Evolutionary conservation across 192 early-diverging fungal genomes (phyloP).

Genomic region (Coemansia sp.): DNA sequence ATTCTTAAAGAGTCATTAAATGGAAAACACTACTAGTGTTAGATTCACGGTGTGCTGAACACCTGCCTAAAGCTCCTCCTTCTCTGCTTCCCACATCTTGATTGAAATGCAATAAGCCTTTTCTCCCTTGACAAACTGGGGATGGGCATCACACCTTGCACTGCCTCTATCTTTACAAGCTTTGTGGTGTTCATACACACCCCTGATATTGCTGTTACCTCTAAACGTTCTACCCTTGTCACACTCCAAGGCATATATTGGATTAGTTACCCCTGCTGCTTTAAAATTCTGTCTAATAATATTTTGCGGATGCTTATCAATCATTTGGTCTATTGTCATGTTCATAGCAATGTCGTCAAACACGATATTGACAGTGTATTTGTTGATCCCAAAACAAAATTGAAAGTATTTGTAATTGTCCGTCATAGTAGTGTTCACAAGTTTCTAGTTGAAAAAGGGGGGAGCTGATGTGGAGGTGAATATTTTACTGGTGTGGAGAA

Average conservation of each 20-base stretch:
- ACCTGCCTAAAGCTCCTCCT: neutral
- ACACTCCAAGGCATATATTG: neutral
- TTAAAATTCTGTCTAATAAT: too few species aligned
- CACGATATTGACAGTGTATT: too few species aligned
- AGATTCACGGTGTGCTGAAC: neutral
- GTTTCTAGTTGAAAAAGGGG: neutral
- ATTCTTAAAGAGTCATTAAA: neutral
- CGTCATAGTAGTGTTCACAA: neutral
- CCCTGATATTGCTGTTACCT: neutral
- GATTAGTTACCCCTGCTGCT: neutral
- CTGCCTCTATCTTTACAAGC: neutral
- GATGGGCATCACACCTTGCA: neutral
- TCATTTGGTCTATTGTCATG: neutral
- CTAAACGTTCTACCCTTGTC: neutral
- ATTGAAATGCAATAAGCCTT: neutral
- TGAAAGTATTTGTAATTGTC: neutral
- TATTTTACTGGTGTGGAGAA: neutral
- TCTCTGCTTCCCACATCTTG: neutral
- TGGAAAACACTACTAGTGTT: neutral
- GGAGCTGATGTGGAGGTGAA: too few species aligned
- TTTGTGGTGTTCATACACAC: neutral
- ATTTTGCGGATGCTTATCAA: too few species aligned
- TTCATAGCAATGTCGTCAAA: neutral
- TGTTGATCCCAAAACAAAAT: neutral
- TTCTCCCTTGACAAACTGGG: neutral